Conservation (phyloP, 1,284 basidiomycete species). For the Singerocomus inundabilis region DNA sequence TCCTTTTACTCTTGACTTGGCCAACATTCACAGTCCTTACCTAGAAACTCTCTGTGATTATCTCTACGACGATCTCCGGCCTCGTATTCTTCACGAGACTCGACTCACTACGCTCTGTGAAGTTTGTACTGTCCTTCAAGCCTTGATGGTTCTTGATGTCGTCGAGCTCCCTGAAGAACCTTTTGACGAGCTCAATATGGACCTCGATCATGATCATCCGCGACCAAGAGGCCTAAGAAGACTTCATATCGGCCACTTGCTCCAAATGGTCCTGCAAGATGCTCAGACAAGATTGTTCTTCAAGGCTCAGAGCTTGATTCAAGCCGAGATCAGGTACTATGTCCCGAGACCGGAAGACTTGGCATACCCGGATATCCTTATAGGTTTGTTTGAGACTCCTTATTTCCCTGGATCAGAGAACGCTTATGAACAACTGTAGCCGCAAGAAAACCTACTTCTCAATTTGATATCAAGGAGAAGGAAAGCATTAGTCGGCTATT, state of each 20-base stretch:
- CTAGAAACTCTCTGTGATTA: conserved; percentile 89
- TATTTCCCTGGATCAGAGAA: neutral
- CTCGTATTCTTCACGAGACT: conserved; percentile 89
- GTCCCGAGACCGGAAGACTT: conserved; percentile 75
- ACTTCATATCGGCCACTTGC: conserved; percentile 68
- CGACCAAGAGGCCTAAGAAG: conserved; percentile 44
- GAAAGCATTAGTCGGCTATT: conserved; percentile 66
- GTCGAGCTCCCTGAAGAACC: conserved; percentile 38
- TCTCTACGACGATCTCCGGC: conserved; percentile 90
- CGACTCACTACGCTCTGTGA: conserved; percentile 84
- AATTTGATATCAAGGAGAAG: conserved; percentile 56
- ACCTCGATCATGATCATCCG: conserved; percentile 39
- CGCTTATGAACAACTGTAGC: conserved; percentile 34
- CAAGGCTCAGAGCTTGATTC: conserved; percentile 88
- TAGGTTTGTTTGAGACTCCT: conserved; percentile 41
- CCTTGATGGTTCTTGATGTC: conserved; percentile 87
- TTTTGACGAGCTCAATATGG: conserved; percentile 41
- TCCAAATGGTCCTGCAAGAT: conserved; percentile 90
- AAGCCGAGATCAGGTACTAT: conserved; percentile 84
- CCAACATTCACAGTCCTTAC: conserved; percentile 57
- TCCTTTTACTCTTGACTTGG: conserved; percentile 1
- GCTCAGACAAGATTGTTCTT: conserved; percentile 93
- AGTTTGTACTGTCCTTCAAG: conserved; percentile 91
- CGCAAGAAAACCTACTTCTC: conserved; percentile 42
- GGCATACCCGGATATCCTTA: conserved; percentile 78